Conservation (phyloP, 2,329 filamentous ascomycete species). For the Neonectria faginata region DNA sequence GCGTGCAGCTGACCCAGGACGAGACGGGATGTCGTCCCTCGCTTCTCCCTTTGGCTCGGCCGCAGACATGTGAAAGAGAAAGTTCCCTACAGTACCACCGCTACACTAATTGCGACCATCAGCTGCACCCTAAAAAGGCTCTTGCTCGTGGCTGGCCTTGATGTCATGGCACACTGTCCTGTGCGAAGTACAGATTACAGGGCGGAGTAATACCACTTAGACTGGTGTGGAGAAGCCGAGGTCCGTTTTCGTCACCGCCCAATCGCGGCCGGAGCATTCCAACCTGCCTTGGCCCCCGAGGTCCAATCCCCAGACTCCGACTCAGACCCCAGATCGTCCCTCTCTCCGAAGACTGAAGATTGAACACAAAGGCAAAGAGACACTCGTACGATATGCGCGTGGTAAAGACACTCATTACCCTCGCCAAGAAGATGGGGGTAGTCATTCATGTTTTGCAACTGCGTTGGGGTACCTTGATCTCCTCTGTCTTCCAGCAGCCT, state of each 20-base stretch:
- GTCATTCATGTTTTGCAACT: not conserved
- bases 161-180: conserved; percentile 37
- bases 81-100: not conserved
- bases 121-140: not conserved
- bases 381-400: not conserved
- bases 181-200: no score
- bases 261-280: conserved; percentile 42
- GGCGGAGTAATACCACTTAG: no score
- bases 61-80: conserved; percentile 8
- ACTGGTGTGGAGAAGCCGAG: conserved; percentile 43
- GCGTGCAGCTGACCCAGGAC: conserved; percentile 2
- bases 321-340: conserved; percentile 16
- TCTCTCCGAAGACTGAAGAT: not conserved
- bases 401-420: not conserved
- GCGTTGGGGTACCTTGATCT: not conserved
- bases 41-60: not conserved
- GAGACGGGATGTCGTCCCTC: not conserved
- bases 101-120: not conserved
- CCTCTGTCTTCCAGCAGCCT: not conserved
- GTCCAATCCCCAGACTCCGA: conserved; percentile 26
- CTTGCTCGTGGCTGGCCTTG: conserved; percentile 22
- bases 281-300: conserved; percentile 33
- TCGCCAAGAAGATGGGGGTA: not conserved
- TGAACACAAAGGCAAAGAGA: not conserved
- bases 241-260: conserved; percentile 24